These are phyloP conservation scores for Lanmaoa pseudosensibilis DNA, from an alignment of 768 basidiomycete species.

Conservation along the genomic window DNA sequence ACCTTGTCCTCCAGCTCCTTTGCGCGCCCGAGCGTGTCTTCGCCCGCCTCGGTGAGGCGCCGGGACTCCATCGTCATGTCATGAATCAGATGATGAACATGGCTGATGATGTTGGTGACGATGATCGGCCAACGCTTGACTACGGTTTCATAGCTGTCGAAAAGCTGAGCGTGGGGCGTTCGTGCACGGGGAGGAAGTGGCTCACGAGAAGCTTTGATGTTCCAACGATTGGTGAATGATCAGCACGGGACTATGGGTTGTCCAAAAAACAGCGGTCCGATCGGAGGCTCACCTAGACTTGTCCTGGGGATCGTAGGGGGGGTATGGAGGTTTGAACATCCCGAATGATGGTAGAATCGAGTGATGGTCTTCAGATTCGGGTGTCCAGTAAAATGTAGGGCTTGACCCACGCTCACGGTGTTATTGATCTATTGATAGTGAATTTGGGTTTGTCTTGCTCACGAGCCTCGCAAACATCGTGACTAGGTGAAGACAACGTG, in stretches of 20 bases:
- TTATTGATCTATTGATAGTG: neutral
- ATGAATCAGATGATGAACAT: constrained; percentile 69
- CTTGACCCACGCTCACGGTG: neutral
- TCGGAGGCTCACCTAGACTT: constrained; percentile 54
- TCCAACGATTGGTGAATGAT: neutral
- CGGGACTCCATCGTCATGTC: constrained; percentile 47
- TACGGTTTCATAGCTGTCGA: constrained; percentile 71
- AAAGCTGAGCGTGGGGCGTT: neutral
- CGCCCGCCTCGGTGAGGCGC: constrained; percentile 12
- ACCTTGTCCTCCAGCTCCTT: constrained; percentile 45
- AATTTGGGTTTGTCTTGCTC: too few relatives aligned
- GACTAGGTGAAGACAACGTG: too few relatives aligned
- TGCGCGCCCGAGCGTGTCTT: constrained; percentile 14
- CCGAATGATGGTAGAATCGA: neutral
- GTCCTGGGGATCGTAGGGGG: constrained; percentile 76
- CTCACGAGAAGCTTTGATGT: constrained; percentile 63
- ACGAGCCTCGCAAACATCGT: too few relatives aligned
- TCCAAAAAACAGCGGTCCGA: neutral
- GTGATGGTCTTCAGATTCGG: neutral
- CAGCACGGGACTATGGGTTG: neutral
- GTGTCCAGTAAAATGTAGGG: neutral
- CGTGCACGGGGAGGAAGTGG: neutral
- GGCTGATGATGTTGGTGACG: constrained; percentile 76
- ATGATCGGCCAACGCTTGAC: constrained; percentile 82
- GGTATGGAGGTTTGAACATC: constrained; percentile 54